Percentiles rank a stretch among this genome's conserved stretches.
Conservation (phyloP, 495 filamentous ascomycete species). For the Neurospora africana region DNA sequence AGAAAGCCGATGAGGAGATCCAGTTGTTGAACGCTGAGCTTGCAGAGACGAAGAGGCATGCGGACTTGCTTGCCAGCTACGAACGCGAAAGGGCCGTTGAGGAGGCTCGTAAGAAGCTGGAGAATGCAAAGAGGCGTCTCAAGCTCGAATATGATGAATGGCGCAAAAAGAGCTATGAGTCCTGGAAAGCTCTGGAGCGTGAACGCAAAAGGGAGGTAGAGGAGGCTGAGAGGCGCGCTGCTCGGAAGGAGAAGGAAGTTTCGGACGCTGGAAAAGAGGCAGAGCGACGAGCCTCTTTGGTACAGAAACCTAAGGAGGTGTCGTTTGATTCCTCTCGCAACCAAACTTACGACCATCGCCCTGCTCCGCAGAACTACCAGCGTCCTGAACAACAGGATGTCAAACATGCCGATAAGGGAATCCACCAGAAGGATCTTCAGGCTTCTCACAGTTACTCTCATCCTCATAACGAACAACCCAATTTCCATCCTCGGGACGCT, state of each 20-base stretch:
- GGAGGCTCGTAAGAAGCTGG: not conserved
- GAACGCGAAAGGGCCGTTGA: not conserved
- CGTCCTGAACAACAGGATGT: not conserved
- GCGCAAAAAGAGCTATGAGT: not conserved
- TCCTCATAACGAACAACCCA: no score
- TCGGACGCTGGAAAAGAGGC: not conserved
- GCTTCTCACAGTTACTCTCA: not conserved
- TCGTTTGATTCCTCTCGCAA: not conserved
- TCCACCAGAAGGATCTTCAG: rapidly evolving
- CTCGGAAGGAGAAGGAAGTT: not conserved
- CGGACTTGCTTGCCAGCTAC: not conserved
- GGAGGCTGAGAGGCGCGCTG: not conserved
- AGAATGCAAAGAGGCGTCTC: not conserved
- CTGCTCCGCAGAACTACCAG: not conserved
- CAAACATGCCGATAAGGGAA: not conserved
- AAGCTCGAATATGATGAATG: not conserved
- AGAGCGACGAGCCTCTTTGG: not conserved
- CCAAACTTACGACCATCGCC: not conserved
- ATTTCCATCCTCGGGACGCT: no score
- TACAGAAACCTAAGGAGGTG: not conserved
- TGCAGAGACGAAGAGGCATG: not conserved
- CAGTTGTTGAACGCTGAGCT: not conserved
- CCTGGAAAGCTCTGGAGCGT: not conserved
- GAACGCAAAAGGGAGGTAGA: not conserved
- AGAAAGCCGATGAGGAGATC: not conserved